Evolutionary conservation across 495 filamentous ascomycete genomes (phyloP).

Genomic region (Tuber umbilicatum): DNA sequence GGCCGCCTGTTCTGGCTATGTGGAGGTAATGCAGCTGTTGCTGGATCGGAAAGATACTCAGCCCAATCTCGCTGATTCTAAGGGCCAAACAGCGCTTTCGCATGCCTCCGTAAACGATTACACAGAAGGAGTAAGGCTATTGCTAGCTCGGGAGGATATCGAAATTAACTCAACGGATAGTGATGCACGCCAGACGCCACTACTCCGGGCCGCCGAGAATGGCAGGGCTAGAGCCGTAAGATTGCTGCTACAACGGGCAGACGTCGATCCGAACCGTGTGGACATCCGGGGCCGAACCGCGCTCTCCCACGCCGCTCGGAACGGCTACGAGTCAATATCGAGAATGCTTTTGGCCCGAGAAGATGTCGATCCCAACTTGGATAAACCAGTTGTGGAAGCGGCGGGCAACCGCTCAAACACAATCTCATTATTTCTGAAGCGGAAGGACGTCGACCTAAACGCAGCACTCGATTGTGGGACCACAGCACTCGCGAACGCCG

Average conservation of each 20-base stretch:
- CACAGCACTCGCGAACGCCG: not conserved
- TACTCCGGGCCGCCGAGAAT: conserved; percentile 38
- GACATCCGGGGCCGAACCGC: conserved; percentile 40
- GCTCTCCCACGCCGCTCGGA: conserved; percentile 43
- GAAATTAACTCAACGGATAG: conserved; percentile 11
- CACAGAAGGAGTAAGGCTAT: conserved; percentile 34
- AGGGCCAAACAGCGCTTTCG: conserved; percentile 34
- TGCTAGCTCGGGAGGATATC: conserved; percentile 24
- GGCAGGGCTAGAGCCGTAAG: conserved; percentile 33
- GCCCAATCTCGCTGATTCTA: conserved; percentile 9
- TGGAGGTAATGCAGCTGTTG: conserved; percentile 37
- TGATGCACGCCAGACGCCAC: conserved; percentile 30
- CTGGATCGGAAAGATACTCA: conserved; percentile 13
- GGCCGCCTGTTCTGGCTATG: conserved; percentile 43
- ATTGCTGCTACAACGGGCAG: conserved; percentile 31
- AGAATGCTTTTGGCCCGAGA: not conserved
- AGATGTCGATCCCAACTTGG: conserved; percentile 15
- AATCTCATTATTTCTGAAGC: not conserved
- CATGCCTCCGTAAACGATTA: conserved; percentile 37
- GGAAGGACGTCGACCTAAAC: not conserved
- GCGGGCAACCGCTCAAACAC: not conserved
- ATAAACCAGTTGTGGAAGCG: not conserved
- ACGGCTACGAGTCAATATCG: conserved; percentile 44
- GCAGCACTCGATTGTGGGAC: too few species aligned
- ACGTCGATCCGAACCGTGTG: conserved; percentile 19